Base-by-base conservation (phyloP, 257 asterid species). In the Penstemon newberryi region DNA sequence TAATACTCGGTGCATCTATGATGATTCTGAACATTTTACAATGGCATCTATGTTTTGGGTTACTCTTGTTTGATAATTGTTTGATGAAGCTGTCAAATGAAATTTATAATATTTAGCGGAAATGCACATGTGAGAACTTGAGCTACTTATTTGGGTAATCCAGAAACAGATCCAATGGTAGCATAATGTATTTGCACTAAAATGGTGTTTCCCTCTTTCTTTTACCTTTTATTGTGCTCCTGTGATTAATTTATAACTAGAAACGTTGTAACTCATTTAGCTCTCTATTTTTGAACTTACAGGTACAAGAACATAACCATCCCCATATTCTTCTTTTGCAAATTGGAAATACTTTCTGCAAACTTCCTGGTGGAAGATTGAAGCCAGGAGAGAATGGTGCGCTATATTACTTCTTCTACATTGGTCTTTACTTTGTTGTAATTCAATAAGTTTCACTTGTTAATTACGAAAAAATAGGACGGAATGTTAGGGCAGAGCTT, bases 251-350 rank as follows among this genome's bases (percentile, higher is more conserved):
- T 15, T 15, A 15, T 15, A 15, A 15, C 18, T 15, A 0, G 18
- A 15, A 15, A 15, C 1, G 33, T 25, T 25, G 33, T 2, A 1
- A 25, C 33, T 25, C 33, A 25, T 25, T 25, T 25, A 2, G 33
- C 33, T 25, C 33, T 25, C 33, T 25, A 25, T 25, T 25, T 25
- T 25, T 42, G 81, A 83, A 70, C 82, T 83, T 69, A 82, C 86
- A 56, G 89, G 89, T 37, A 83, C 60, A 55, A 61, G 98, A 90
- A 81, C 97, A 92, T 69, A 92, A 90, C 77, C 97, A 89, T 80
- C 98, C 98, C n/a, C 98, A 90, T 70, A 85, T 90, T 70, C 96
- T 92, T 62, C 95, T 92, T 51, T 75, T 89, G 84, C 97, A 90
- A 92, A 90, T 89, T 65, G 96, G 96, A 43, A 88, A 92, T 72